phyloP scores from a whole-genome alignment of 306 rosid species.

The Pyrus communis region DNA sequence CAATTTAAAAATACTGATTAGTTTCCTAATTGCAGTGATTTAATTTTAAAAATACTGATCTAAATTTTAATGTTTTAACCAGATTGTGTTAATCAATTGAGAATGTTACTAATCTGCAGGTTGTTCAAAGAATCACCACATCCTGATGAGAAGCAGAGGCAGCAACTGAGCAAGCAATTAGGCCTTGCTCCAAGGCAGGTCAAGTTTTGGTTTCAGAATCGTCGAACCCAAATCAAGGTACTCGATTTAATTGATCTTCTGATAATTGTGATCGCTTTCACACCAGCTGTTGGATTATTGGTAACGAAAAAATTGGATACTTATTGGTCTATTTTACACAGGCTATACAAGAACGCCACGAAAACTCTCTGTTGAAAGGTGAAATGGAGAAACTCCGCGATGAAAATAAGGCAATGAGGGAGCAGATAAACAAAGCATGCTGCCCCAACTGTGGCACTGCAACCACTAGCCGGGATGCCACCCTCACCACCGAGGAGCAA shows the following conservation, averaged over 20 bases:
- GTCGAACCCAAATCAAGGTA: conserved; percentile 98
- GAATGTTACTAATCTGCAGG: conserved; percentile 29
- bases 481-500: conserved; percentile 71
- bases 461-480: conserved; percentile 44
- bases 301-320: background rate
- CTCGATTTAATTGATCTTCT: background rate
- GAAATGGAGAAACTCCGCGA: conserved; percentile 86
- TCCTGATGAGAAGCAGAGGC: conserved; percentile 98
- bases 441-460: conserved; percentile 87
- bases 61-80: background rate
- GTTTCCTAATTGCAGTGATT: background rate
- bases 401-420: conserved; percentile 65
- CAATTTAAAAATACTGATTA: background rate
- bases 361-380: conserved; percentile 69
- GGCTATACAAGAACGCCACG: conserved; percentile 99
- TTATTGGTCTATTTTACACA: conserved; percentile 7
- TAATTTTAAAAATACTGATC: background rate
- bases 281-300: background rate
- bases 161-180: conserved; percentile 81
- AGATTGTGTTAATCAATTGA: background rate
- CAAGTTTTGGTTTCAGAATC: conserved; percentile 99
- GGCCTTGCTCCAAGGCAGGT: conserved; percentile 96
- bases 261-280: background rate
- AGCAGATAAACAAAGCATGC: conserved; percentile 59
- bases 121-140: conserved; percentile 95